phyloP scores from a whole-genome alignment of 2,329 filamentous ascomycete species.

The Aschersonia sp. region DNA sequence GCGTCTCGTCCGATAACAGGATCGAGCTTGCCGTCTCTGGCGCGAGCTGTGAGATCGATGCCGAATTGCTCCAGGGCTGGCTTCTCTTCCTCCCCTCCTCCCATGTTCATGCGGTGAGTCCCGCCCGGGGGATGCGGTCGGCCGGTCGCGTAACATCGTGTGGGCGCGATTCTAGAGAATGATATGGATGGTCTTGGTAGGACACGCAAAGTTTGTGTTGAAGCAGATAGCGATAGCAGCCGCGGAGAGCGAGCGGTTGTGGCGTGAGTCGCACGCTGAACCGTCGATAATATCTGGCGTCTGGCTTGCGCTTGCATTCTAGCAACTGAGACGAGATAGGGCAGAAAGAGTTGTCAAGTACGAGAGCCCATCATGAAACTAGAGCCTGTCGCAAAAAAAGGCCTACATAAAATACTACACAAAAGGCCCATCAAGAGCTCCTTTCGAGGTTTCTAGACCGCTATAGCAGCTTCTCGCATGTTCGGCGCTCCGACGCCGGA shows the following conservation, averaged over 20 bases:
- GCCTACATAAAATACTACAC: too few species aligned
- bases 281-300: constrained; percentile 22
- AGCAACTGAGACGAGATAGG: not conserved
- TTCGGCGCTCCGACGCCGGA: not conserved
- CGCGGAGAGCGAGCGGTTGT: constrained; percentile 14
- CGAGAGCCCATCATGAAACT: too few species aligned
- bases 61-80: constrained; percentile 83
- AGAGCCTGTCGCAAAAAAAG: too few species aligned
- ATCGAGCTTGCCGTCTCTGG: constrained; percentile 80
- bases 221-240: constrained; percentile 12
- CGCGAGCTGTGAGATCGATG: constrained; percentile 74
- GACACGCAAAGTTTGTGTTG: constrained; percentile 8
- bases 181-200: constrained; percentile 7
- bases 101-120: constrained; percentile 86
- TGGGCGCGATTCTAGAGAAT: constrained; percentile 23
- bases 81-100: constrained; percentile 59
- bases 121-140: constrained; percentile 79
- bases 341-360: not conserved
- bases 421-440: too few species aligned
- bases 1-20: constrained; percentile 87
- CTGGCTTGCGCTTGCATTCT: constrained; percentile 22
- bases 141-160: constrained; percentile 51
- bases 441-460: constrained; percentile 6
- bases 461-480: constrained; percentile 23
- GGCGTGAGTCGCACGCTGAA: constrained; percentile 21